A percentile compares a stretch with the other conserved stretches of the same genome.
Evolutionary conservation across 2,329 filamentous ascomycete genomes (phyloP).

Genomic region (Aspergillus uvarum): DNA sequence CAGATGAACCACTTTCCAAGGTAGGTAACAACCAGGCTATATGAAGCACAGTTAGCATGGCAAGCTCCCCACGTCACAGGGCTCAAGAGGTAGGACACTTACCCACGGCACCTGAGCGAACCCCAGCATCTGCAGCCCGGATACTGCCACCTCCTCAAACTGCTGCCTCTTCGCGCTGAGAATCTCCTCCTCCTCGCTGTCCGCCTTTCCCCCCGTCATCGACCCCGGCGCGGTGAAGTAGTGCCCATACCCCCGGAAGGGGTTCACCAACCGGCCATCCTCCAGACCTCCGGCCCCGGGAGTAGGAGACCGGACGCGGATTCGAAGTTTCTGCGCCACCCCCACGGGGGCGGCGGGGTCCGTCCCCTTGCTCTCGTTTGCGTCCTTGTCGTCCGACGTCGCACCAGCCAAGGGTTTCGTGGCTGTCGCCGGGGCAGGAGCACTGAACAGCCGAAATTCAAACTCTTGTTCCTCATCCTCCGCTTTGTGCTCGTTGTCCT

Average conservation of each 20-base stretch:
- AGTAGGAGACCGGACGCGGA: slow-evolving; percentile 41
- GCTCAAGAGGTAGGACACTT: slow-evolving; percentile 15
- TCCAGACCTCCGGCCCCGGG: slow-evolving; percentile 26
- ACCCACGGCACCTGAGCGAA: slow-evolving; percentile 38
- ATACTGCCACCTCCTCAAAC: slow-evolving; percentile 40
- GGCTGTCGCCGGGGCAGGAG: slow-evolving; percentile 18
- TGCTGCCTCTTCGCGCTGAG: slow-evolving; percentile 26
- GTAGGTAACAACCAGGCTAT: slow-evolving; percentile 42
- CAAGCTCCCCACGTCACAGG: neutral
- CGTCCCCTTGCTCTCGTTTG: neutral
- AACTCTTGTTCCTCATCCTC: slow-evolving; percentile 45
- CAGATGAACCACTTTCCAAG: slow-evolving; percentile 42
- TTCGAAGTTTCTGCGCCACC: slow-evolving; percentile 37
- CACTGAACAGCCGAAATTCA: slow-evolving; percentile 45
- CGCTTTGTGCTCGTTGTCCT: slow-evolving; percentile 5
- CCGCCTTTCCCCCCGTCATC: slow-evolving; percentile 19
- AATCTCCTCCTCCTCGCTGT: slow-evolving; percentile 16
- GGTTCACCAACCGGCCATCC: slow-evolving; percentile 41
- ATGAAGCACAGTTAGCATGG: slow-evolving; percentile 2
- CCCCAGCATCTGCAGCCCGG: slow-evolving; percentile 31
- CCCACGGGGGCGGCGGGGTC: neutral
- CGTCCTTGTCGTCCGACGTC: neutral
- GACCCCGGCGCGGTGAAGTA: slow-evolving; percentile 40
- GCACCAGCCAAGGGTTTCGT: neutral
- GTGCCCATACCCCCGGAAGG: slow-evolving; percentile 44